Evolutionary conservation across 345 rosid species (phyloP).

Genomic region (Gynandropsis gynandra): DNA sequence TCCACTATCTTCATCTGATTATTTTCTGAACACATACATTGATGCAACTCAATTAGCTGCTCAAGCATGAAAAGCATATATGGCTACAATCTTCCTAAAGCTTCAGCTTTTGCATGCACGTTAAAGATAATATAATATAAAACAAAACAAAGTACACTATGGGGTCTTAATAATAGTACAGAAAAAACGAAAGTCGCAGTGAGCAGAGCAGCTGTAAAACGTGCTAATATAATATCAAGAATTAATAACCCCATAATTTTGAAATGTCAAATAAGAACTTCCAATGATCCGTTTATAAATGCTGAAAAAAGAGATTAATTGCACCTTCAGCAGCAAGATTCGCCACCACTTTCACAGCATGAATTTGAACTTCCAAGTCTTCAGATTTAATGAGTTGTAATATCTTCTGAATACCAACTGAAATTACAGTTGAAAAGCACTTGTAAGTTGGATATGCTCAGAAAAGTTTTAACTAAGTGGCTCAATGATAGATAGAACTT

Average conservation of each 20-base stretch:
- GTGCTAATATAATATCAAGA: not conserved
- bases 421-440: conserved; percentile 21
- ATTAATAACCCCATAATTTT: not conserved
- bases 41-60: conserved; percentile 11
- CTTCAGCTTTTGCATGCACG: not conserved
- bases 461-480: not conserved
- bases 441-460: conserved; percentile 9
- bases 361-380: conserved; percentile 79
- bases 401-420: conserved; percentile 89
- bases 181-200: too few relatives aligned
- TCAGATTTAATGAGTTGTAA: conserved; percentile 66
- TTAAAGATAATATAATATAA: conserved; percentile 2
- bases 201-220: too few relatives aligned
- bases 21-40: conserved; percentile 40
- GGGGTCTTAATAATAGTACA: too few relatives aligned
- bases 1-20: conserved; percentile 87
- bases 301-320: conserved; percentile 12
- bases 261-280: not conserved
- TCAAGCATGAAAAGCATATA: not conserved
- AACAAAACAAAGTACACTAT: not conserved
- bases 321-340: conserved; percentile 97
- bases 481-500: conserved; percentile 2
- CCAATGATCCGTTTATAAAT: conserved; percentile 1
- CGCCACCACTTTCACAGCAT: conserved; percentile 90
- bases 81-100: not conserved